Evolutionary conservation across 2,329 filamentous ascomycete species (phyloP), one percentile per base, ranked within the genome.

Genomic region (Ophiocordyceps camponoti-leonardi): DNA sequence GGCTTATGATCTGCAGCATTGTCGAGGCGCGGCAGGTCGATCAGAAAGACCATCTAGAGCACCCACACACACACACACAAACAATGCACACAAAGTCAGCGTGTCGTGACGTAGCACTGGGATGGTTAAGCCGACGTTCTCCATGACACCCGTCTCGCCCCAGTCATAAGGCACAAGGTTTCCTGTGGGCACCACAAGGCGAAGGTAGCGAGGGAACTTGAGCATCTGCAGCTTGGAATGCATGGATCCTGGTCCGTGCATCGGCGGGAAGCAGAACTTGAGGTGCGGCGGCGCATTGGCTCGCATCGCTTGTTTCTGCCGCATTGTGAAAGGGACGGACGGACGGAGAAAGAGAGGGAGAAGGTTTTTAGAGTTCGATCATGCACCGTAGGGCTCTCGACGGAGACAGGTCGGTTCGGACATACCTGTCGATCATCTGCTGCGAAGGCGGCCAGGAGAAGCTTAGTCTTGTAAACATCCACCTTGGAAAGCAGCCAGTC

Each of bases 141-240:
- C 88, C 79, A 94, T 83, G 2, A 79, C 64, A 7, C 85, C 85
- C 2, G 71, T 73, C 59, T 93, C 86, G 11, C 88, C 90, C 88
- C 92, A 96, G 58, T 98, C 90, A 54, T 84, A 86, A 8, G 77
- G 71, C 13, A 83, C 79, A 43, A 95, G 67, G 54, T 98, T 98
- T 1, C 87, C 92, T 4, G 82, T 90, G 0, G 92, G 87, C 2
- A 96, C 69, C 1, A 83, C 90, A 41, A 98, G 71, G 7, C 92
- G 77, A 16, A 95, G 62, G 58, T 87, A 79, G 1, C 65, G 64
- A 0, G 73, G 65, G 53, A 86, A 85, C 54, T 87, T 90, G n/a
- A 96, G 70, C 1, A 96, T 64, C 73, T 94, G 88, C 41, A 96
- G 68, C 58, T 98, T 96, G 44, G 86, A 94, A 61, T 96, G 92